Evolutionary conservation across 495 filamentous ascomycete species (phyloP), one percentile per base, ranked within the genome.

Genomic region (Achaetomiella virescens): DNA sequence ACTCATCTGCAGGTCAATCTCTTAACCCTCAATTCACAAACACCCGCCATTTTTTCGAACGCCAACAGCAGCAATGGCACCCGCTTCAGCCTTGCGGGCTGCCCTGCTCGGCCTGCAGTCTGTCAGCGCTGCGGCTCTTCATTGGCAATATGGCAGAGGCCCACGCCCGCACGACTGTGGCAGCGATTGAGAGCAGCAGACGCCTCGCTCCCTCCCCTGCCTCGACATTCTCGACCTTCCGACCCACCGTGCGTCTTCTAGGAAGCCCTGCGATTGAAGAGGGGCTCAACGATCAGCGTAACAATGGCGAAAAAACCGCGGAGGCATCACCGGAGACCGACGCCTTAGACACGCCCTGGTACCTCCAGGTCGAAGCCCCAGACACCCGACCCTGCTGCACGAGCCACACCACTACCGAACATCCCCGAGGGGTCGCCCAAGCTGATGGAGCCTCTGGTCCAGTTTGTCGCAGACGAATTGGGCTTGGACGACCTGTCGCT

Each of bases 401-500:
- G 76, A 84, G 25, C 81, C 76, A 33, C 88, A 59, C 75, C 81
- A 15, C 72, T 98, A 20, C 93, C 95, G 17, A 79, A 86, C 6
- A 75, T 95, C 14, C 93, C 93, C 31, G 72, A 78, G 21, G 73
- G 84, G 27, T 75, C 92, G 6, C 93, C 93, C 0, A 77, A 82
- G 3, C 74, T 96, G 21, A 80, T 96, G 7, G 71, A 81, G 37
- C 77, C 81, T 5, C 73, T 98, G 33, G 71, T 97, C n/a, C 75
- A 90, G 45, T 87, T 90, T 53, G 75, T 86, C 8, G 89, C 86
- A 18, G 80, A 89, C 51, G 87, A 95, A 33, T 75, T 95, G 25
- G 93, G 93, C 43, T 75, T 98, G 41, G 88, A 95, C 66, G 75
- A 87, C 42, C 72, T 98, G 50, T 75, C 72, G 6, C 60, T 98